Conservation (phyloP, 352 stramenopile genomes). For the Phytopythium chamaehyphon region DNA sequence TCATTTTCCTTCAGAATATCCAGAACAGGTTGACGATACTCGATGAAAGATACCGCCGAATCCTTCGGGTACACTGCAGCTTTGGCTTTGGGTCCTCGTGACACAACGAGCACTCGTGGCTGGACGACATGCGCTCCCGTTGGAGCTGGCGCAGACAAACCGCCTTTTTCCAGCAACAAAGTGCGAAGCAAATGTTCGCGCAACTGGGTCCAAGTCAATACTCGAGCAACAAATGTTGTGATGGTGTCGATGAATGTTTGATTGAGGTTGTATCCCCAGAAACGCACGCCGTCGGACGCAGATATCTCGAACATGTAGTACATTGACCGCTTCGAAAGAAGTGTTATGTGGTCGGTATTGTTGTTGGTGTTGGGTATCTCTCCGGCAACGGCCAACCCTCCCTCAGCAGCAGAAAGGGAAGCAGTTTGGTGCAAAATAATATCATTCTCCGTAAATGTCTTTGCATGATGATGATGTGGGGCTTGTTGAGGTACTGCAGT, state of each 20-base stretch:
- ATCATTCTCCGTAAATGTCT: constrained; percentile 47
- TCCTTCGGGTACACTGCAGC: constrained; percentile 37
- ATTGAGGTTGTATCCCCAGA: constrained; percentile 84
- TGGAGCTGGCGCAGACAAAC: constrained; percentile 39
- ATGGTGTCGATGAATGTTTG: constrained; percentile 51
- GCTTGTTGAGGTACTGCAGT: background rate
- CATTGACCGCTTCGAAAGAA: constrained; percentile 49
- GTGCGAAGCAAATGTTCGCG: constrained; percentile 55
- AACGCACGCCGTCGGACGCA: constrained; percentile 37
- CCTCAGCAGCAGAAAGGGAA: background rate
- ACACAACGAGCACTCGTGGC: constrained; percentile 42
- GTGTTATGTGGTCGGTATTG: no score
- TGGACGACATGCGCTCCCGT: constrained; percentile 52
- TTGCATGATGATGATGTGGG: background rate
- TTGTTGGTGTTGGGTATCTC: background rate
- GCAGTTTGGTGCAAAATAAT: constrained; percentile 40
- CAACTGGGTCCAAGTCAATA: constrained; percentile 73
- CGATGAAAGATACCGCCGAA: constrained; percentile 52
- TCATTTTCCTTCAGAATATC: constrained; percentile 39
- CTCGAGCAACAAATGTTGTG: constrained; percentile 39
- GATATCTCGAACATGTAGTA: constrained; percentile 78
- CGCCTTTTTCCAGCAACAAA: constrained; percentile 59
- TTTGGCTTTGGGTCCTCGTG: constrained; percentile 21
- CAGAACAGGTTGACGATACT: constrained; percentile 41
- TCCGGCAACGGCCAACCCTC: background rate